Evolutionary conservation across 495 filamentous ascomycete genomes (phyloP).

Genomic region (Neurospora intermedia): DNA sequence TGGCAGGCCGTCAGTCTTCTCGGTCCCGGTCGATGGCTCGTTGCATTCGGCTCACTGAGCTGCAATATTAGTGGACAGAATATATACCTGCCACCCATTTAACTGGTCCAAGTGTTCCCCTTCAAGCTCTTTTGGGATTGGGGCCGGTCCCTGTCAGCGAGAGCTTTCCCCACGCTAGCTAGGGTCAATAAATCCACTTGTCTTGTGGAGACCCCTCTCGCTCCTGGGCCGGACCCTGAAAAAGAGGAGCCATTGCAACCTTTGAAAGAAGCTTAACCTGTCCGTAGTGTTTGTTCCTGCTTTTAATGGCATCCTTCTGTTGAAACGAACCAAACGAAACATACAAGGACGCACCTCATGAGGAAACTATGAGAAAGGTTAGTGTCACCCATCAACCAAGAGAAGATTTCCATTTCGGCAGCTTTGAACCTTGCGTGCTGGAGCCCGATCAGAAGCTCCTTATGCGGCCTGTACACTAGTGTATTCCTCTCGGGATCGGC

Average conservation of each 20-base stretch:
- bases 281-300: neutral
- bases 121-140: neutral
- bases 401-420: neutral
- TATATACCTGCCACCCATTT: constrained; percentile 16
- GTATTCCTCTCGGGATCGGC: neutral
- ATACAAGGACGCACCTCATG: neutral
- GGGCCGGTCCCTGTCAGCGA: neutral
- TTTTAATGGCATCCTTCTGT: neutral
- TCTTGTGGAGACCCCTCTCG: neutral
- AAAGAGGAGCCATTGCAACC: neutral
- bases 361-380: neutral
- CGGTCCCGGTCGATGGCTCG: constrained; percentile 5
- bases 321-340: neutral
- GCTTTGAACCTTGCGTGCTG: neutral
- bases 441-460: neutral
- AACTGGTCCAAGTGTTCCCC: constrained; percentile 11
- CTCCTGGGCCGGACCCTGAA: neutral
- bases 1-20: constrained; percentile 5
- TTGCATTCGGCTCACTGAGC: constrained; percentile 3
- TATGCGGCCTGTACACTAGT: neutral
- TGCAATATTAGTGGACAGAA: neutral
- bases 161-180: neutral
- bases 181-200: neutral
- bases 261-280: neutral
- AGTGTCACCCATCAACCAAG: neutral